These are phyloP conservation scores for Dendrothele bispora DNA, from an alignment of 768 basidiomycete genomes.

Conservation along the genomic window DNA sequence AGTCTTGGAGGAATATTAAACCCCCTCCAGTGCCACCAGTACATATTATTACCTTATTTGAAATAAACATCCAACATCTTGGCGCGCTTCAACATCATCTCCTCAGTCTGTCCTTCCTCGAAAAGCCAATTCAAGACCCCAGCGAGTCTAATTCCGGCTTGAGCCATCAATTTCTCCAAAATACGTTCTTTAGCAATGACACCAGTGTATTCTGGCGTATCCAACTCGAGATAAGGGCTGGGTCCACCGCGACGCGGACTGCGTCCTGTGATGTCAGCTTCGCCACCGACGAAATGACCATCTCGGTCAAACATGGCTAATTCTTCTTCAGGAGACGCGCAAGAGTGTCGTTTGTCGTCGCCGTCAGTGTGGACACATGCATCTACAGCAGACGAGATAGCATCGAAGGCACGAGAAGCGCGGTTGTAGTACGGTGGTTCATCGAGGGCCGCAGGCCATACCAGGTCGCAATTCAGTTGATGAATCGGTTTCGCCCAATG, in stretches of 20 bases:
- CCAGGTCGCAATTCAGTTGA: conserved; percentile 75
- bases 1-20: too few species aligned
- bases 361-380: conserved; percentile 8
- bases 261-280: conserved; percentile 7
- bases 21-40: too few species aligned
- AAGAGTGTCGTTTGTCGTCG: conserved; percentile 14
- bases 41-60: too few species aligned
- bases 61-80: too few species aligned
- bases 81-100: too few species aligned
- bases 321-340: conserved; percentile 7
- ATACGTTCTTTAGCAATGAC: conserved; percentile 64
- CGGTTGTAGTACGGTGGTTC: conserved; percentile 44
- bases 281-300: conserved; percentile 9
- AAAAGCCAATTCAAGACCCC: conserved; percentile 80
- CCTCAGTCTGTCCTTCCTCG: conserved; percentile 25
- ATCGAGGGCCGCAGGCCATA: conserved; percentile 78
- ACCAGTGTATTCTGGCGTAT: conserved; percentile 80
- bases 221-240: conserved; percentile 60
- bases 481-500: conserved; percentile 77
- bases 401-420: conserved; percentile 19
- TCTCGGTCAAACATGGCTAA: conserved; percentile 12
- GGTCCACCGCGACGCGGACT: conserved; percentile 7
- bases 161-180: conserved; percentile 80
- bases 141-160: conserved; percentile 83
- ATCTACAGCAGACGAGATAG: too few species aligned